phyloP scores from a whole-genome alignment of 1,139 yeast species.

The Sugiyamaella grinbergsii region DNA sequence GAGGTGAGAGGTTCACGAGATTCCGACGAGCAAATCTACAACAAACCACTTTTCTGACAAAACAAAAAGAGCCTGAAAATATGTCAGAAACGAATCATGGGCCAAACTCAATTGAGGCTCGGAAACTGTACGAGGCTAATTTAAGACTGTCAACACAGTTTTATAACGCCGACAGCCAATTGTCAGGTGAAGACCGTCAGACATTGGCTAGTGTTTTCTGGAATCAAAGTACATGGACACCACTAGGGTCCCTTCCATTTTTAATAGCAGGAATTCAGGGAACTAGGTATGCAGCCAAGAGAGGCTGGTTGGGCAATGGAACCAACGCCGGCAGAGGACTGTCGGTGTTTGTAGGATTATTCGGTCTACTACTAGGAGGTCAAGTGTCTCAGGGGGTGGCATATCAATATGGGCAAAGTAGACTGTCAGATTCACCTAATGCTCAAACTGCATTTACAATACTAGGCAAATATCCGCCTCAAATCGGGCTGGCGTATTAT shows the following conservation, averaged over 20 bases:
- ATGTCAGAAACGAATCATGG: not conserved
- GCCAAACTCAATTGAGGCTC: conserved; percentile 5
- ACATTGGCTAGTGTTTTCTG: conserved; percentile 27
- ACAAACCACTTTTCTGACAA: too few relatives aligned
- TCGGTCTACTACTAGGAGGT: conserved; percentile 30
- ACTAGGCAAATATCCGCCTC: conserved; percentile 35
- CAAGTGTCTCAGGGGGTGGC: conserved; percentile 28
- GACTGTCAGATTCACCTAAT: conserved; percentile 25
- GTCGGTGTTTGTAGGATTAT: conserved; percentile 29
- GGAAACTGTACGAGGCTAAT: conserved; percentile 9
- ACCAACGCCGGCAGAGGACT: conserved; percentile 26
- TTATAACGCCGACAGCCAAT: conserved; percentile 27
- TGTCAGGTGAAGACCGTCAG: conserved; percentile 26
- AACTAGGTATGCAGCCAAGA: conserved; percentile 27
- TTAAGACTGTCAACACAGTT: conserved; percentile 22
- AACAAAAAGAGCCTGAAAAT: not conserved
- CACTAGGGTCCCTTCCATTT: conserved; percentile 29
- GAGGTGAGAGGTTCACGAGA: not conserved
- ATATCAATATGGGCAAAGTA: conserved; percentile 23
- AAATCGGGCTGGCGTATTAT: conserved; percentile 37
- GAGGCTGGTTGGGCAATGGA: conserved; percentile 24
- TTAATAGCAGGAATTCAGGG: conserved; percentile 29
- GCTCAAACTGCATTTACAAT: conserved; percentile 30
- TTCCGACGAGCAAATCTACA: not conserved
- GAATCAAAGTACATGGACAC: conserved; percentile 26